Evolutionary conservation across 495 filamentous ascomycete species (phyloP).

Genomic region (Extremus antarcticus): DNA sequence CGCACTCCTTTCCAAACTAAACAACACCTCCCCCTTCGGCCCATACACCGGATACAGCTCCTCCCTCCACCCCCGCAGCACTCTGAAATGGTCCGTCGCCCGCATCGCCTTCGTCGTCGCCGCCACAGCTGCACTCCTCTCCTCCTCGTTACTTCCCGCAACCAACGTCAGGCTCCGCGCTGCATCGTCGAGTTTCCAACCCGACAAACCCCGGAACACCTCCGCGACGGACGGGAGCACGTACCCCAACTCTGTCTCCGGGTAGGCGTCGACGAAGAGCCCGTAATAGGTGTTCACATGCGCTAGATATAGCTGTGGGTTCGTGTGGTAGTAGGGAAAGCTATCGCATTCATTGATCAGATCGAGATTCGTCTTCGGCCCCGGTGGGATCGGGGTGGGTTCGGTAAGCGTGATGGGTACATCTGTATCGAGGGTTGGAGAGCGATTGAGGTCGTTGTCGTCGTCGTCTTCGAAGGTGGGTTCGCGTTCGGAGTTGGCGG

Average conservation of each 20-base stretch:
- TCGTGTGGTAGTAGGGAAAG: constrained; percentile 31
- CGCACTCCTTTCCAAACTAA: constrained; percentile 70
- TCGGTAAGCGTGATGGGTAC: constrained; percentile 2
- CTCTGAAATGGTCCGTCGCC: constrained; percentile 49
- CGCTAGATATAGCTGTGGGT: constrained; percentile 25
- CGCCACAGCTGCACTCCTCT: constrained; percentile 49
- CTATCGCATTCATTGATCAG: constrained; percentile 32
- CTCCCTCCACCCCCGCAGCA: constrained; percentile 75
- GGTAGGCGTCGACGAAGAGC: constrained; percentile 24
- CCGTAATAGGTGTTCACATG: constrained; percentile 29
- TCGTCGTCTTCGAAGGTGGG: neutral
- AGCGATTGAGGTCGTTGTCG: neutral
- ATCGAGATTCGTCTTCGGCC: constrained; percentile 27
- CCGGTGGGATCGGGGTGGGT: constrained; percentile 5
- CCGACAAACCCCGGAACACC: constrained; percentile 25
- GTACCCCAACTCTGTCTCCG: constrained; percentile 36
- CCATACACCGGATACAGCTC: constrained; percentile 81
- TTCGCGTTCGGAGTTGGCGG: constrained; percentile 9
- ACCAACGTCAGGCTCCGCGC: constrained; percentile 27
- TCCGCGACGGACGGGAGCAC: constrained; percentile 38
- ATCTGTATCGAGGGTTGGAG: neutral
- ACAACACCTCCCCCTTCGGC: constrained; percentile 48
- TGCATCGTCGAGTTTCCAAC: constrained; percentile 30
- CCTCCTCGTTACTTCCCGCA: constrained; percentile 19
- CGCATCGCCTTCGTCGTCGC: constrained; percentile 54